Evolutionary conservation across 495 filamentous ascomycete species (phyloP), one percentile per base, ranked within the genome.

Genomic region (Penicillium bovifimosum): DNA sequence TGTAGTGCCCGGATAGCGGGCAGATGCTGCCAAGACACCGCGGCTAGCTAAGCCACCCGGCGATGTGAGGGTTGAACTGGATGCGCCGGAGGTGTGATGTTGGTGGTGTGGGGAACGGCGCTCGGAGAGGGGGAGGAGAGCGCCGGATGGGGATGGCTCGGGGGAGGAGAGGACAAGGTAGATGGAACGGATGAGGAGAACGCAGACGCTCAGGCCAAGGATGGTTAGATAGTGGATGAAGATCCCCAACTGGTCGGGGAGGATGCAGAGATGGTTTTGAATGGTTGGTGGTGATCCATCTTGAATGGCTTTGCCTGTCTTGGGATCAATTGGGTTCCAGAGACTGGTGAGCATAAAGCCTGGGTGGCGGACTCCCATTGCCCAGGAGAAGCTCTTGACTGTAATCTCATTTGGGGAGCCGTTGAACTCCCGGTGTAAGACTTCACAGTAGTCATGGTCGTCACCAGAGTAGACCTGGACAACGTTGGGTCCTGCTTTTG

Each of bases 391-490:
- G 56, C 83, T 88, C 69, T 99, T 99, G 50, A 97, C 90, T 0
- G 95, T 97, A 56, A 96, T 91, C 60, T 99, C 95, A 24, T 76
- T 80, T 1, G 92, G 85, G 0, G 80, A 80, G 36, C 79, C 80
- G 9, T 76, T 80, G 52, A 82, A 87, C 41, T 84, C 77, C 9
- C 74, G 76, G 64, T 99, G 95, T 2, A 80, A 70, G 20, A 97
- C 69, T 49, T 96, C 91, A 69, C 95, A 99, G 71, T 97, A 96
- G 68, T 99, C 95, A 69, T 99, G 95, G 67, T 99, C 95, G 60
- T 99, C 95, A 2, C 95, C 95, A 1, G 90, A 95, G 64, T 96
- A 97, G 35, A 89, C 85, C 45, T 91, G 84, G 11, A 71, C 58
- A 7, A 77, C 51, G 14, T 96, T 83, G 41, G 90, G 83, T 16